These are phyloP conservation scores for Saccharum officinarum DNA, from an alignment of 176 grass and related monocot genomes.

Conservation along the genomic window DNA sequence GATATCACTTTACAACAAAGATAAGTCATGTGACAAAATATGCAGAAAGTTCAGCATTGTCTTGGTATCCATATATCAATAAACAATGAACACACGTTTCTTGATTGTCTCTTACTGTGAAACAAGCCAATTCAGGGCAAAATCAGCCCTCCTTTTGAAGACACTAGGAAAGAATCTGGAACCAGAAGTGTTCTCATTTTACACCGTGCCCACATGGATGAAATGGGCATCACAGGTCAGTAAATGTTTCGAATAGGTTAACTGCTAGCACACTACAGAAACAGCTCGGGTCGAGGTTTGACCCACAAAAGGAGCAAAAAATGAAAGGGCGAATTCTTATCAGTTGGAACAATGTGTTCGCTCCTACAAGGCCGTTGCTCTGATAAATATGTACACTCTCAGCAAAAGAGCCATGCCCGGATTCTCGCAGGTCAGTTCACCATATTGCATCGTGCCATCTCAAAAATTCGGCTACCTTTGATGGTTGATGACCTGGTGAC, in stretches of 20 bases:
- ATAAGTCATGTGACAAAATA: neutral
- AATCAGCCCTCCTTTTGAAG: neutral
- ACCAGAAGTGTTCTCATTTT: neutral
- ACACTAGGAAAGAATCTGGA: neutral
- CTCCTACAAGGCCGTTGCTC: neutral
- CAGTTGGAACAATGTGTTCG: neutral
- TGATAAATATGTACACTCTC: constrained; percentile 52
- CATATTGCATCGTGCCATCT: constrained; percentile 28
- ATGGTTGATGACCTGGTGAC: constrained; percentile 27
- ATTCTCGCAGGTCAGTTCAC: constrained; percentile 20
- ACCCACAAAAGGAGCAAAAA: constrained; percentile 26
- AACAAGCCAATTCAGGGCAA: neutral
- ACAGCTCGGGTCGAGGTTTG: constrained; percentile 13
- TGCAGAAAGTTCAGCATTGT: neutral
- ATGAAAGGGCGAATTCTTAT: constrained; percentile 13
- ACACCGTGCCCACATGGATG: neutral
- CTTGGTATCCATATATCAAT: neutral
- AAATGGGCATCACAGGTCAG: neutral
- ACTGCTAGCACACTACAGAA: constrained; percentile 1
- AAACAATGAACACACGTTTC: neutral
- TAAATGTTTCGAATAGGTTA: neutral
- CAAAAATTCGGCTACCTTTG: constrained; percentile 35
- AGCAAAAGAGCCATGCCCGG: neutral
- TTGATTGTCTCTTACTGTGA: neutral
- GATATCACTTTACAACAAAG: neutral